Conservation (phyloP, 805 yeast genomes). For the Pichia nanzhaoensis region DNA sequence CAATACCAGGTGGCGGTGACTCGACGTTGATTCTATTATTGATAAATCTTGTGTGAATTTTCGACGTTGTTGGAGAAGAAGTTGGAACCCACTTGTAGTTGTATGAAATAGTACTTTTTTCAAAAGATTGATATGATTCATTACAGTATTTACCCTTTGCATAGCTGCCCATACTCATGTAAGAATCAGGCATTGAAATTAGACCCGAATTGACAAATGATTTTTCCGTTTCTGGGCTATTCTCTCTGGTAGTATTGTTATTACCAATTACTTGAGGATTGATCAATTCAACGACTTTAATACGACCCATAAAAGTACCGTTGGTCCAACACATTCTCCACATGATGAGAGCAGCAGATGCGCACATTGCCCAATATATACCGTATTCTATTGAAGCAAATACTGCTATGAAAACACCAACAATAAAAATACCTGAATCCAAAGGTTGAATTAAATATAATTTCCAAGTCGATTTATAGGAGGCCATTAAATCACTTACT, state of each 20-base stretch:
- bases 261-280: conserved; percentile 42
- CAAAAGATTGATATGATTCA: conserved; percentile 2
- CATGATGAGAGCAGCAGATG: conserved; percentile 68
- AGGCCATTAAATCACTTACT: conserved; percentile 77
- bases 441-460: conserved; percentile 69
- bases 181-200: conserved; percentile 9
- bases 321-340: conserved; percentile 73
- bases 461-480: conserved; percentile 56
- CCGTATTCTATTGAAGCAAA: conserved; percentile 79
- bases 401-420: conserved; percentile 66
- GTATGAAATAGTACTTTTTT: background rate
- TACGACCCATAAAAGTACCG: conserved; percentile 77
- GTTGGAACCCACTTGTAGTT: conserved; percentile 60
- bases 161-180: conserved; percentile 3
- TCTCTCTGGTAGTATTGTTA: background rate
- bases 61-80: conserved; percentile 21
- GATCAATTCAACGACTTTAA: conserved; percentile 61
- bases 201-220: conserved; percentile 11
- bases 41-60: conserved; percentile 30
- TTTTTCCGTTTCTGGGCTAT: conserved; percentile 1
- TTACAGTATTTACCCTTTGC: conserved; percentile 38
- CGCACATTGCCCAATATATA: conserved; percentile 82
- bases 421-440: conserved; percentile 64
- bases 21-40: conserved; percentile 51
- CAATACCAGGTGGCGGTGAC: conserved; percentile 87